Evolutionary conservation across 139 green algal genomes (phyloP).

Genomic region (Nannochloris sp.): DNA sequence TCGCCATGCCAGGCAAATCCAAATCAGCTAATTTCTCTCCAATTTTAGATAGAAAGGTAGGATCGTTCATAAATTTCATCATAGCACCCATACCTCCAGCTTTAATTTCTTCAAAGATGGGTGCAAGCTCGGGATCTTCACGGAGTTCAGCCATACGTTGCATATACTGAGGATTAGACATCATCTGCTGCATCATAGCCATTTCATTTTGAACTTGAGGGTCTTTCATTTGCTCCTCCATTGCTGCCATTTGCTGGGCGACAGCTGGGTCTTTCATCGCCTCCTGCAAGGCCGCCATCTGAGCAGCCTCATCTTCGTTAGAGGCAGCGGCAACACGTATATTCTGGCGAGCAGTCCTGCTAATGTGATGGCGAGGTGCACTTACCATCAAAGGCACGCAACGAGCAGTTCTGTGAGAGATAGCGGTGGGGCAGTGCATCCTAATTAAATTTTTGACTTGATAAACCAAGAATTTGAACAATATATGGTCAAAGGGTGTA

Average conservation of each 20-base stretch:
- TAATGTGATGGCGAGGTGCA: not conserved
- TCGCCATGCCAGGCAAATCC: not conserved
- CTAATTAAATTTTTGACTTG: too few relatives aligned
- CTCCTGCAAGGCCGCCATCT: slow-evolving; percentile 13
- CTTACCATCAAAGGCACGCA: too few relatives aligned
- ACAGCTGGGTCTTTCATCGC: slow-evolving; percentile 25
- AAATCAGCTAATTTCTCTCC: slow-evolving; percentile 53
- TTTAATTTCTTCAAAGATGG: slow-evolving; percentile 70
- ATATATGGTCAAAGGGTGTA: too few relatives aligned
- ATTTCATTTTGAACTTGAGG: slow-evolving; percentile 19
- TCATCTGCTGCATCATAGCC: slow-evolving; percentile 12
- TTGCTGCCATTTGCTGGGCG: slow-evolving; percentile 38
- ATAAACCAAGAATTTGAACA: too few relatives aligned
- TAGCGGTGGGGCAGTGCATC: too few relatives aligned
- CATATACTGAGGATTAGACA: slow-evolving; percentile 23
- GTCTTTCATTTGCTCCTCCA: slow-evolving; percentile 51
- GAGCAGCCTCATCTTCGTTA: not conserved
- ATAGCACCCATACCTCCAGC: slow-evolving; percentile 63
- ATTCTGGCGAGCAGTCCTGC: not conserved
- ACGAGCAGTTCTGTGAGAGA: too few relatives aligned
- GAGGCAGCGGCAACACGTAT: not conserved
- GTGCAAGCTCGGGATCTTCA: slow-evolving; percentile 62
- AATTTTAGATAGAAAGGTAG: slow-evolving; percentile 53
- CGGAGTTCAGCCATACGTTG: slow-evolving; percentile 8
- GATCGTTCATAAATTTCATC: slow-evolving; percentile 63